A percentile compares a stretch with the other conserved stretches of the same genome.
These are phyloP conservation scores for Rosa persica DNA, from an alignment of 306 rosid genomes.

Conservation along the genomic window DNA sequence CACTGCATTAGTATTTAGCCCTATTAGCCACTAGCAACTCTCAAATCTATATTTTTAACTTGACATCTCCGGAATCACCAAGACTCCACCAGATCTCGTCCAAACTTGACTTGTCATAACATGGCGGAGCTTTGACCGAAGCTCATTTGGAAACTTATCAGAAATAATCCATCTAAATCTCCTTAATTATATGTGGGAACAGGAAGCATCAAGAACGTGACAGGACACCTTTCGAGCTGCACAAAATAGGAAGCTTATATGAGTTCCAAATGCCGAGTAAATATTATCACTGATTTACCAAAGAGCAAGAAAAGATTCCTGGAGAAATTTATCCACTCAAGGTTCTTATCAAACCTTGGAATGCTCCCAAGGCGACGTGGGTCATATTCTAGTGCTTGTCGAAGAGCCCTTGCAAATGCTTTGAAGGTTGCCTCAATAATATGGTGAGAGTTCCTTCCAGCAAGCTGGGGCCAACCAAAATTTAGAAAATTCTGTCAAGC, in stretches of 20 bases:
- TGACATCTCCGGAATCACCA: conserved; percentile 8
- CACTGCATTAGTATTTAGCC: neutral
- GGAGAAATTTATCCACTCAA: conserved; percentile 3
- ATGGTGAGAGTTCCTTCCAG: conserved; percentile 93
- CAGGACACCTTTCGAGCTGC: conserved; percentile 94
- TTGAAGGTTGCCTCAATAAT: conserved; percentile 95
- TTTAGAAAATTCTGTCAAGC: conserved; percentile 15
- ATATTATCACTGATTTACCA: neutral
- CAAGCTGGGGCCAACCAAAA: conserved; percentile 56
- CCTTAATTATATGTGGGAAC: neutral
- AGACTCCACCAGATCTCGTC: neutral
- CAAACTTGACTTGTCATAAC: neutral
- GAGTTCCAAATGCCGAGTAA: conserved; percentile 15
- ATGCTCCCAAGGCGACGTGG: conserved; percentile 75
- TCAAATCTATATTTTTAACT: neutral
- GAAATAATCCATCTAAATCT: neutral
- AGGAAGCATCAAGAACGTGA: conserved; percentile 52
- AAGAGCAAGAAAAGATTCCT: neutral
- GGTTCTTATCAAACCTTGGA: conserved; percentile 64
- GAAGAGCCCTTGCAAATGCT: conserved; percentile 96
- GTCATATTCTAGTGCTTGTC: conserved; percentile 86
- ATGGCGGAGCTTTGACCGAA: neutral
- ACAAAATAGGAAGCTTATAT: conserved; percentile 15
- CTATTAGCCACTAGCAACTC: conserved; percentile 5
- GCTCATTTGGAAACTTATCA: neutral